These are phyloP conservation scores for Vaucheria bursata DNA, from an alignment of 352 stramenopile species.

Conservation along the genomic window DNA sequence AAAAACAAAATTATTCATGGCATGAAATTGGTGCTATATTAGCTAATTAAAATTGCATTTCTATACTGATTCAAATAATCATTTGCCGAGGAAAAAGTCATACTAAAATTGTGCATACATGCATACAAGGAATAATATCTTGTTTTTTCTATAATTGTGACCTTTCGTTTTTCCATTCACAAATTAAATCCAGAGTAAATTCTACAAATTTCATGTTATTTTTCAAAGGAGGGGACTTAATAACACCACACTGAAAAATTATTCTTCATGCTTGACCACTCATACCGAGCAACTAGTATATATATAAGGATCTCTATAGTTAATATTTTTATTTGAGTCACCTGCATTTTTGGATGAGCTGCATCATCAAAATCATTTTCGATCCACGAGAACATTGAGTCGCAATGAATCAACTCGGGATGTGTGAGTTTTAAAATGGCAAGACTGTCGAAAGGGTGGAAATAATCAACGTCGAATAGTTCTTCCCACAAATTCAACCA, in stretches of 20 bases:
- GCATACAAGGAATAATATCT: too few species aligned
- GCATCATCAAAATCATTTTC: neutral
- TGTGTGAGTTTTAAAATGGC: neutral
- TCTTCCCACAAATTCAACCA: neutral
- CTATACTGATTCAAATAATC: neutral
- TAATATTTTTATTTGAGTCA: neutral
- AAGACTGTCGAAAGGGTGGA: slow-evolving; percentile 3
- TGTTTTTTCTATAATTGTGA: neutral
- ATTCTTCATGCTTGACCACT: neutral
- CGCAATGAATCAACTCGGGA: neutral
- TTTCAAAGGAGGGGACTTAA: neutral
- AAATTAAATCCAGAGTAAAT: neutral
- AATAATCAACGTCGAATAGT: neutral
- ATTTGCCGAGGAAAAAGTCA: neutral
- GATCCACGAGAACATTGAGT: neutral
- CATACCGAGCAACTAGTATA: neutral
- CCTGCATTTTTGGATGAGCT: neutral
- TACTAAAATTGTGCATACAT: neutral
- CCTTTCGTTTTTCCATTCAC: neutral
- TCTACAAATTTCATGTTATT: neutral
- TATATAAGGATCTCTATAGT: neutral
- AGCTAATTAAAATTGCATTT: neutral
- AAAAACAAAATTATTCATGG: neutral
- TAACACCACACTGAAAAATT: neutral
- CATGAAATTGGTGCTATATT: neutral